Evolutionary conservation across 1,284 basidiomycete species (phyloP).

Genomic region (Fomitopsis betulina): DNA sequence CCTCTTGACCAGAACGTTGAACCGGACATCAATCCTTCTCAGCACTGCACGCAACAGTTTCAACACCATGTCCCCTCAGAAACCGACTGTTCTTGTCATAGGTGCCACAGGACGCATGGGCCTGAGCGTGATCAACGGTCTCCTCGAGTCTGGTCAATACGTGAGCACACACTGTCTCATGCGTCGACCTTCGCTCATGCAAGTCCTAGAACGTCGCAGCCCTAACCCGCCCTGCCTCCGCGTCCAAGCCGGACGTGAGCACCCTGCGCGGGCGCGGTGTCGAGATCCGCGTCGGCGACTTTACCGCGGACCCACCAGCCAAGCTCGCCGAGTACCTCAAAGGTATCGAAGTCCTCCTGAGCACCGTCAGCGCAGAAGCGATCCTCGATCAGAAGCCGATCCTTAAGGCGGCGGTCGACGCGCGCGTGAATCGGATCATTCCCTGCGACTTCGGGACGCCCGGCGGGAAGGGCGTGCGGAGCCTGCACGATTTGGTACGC

Average conservation of each 20-base stretch:
- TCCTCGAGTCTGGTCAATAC: constrained; percentile 13
- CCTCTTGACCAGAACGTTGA: too few relatives aligned
- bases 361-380: constrained; percentile 1
- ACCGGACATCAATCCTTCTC: too few relatives aligned
- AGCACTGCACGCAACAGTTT: too few relatives aligned
- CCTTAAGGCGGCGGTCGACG: constrained; percentile 15
- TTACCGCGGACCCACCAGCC: constrained; percentile 6
- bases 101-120: constrained; percentile 19
- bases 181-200: not conserved
- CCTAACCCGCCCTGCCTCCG: constrained; percentile 9
- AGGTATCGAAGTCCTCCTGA: constrained; percentile 17
- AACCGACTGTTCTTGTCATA: constrained; percentile 18
- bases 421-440: constrained; percentile 15
- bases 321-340: constrained; percentile 8
- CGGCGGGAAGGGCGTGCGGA: constrained; percentile 10
- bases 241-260: constrained; percentile 10
- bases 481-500: constrained; percentile 14
- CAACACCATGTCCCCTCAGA: not conserved
- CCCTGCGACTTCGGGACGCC: constrained; percentile 17
- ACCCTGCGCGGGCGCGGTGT: constrained; percentile 8
- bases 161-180: constrained; percentile 4
- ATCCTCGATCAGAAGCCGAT: constrained; percentile 11
- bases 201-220: constrained; percentile 9
- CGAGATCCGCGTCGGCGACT: constrained; percentile 14
- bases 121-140: constrained; percentile 10